Percentiles rank a stretch among this genome's conserved stretches.
Evolutionary conservation across 805 yeast species (phyloP).

Genomic region (Yamadazyma nakazawae): DNA sequence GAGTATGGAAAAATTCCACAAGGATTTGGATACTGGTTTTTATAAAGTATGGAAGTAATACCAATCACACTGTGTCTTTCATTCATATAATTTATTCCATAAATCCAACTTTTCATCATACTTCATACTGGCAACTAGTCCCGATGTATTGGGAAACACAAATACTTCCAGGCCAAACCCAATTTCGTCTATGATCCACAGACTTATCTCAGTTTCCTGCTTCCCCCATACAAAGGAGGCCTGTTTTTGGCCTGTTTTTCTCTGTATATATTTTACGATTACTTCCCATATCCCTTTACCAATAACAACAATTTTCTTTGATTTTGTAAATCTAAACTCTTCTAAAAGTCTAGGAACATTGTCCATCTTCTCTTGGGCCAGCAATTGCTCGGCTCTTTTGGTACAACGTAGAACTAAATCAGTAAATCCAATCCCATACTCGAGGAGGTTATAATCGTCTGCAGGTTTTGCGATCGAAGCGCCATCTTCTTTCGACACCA

Average conservation of each 20-base stretch:
- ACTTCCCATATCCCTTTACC: conserved; percentile 78
- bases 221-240: conserved; percentile 54
- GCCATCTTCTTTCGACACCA: conserved; percentile 5
- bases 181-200: conserved; percentile 3
- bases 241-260: conserved; percentile 23
- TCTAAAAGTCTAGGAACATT: conserved; percentile 52
- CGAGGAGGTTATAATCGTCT: conserved; percentile 42
- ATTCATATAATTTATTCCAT: conserved; percentile 44
- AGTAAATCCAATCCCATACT: conserved; percentile 61
- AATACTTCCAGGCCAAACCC: conserved; percentile 32
- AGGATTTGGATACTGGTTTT: conserved; percentile 29
- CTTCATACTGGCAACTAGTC: conserved; percentile 54
- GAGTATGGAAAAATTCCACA: conserved; percentile 23
- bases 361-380: conserved; percentile 47
- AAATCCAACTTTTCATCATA: conserved; percentile 41
- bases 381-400: conserved; percentile 51
- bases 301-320: conserved; percentile 51
- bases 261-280: conserved; percentile 36
- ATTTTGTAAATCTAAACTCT: conserved; percentile 38
- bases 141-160: conserved; percentile 74
- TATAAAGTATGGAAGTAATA: conserved; percentile 29
- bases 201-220: conserved; percentile 22
- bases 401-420: conserved; percentile 69
- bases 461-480: conserved; percentile 18
- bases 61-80: not conserved